Evolutionary conservation across 345 rosid species (phyloP), one percentile per base, ranked within the genome.

Genomic region (Citrus inodora): DNA sequence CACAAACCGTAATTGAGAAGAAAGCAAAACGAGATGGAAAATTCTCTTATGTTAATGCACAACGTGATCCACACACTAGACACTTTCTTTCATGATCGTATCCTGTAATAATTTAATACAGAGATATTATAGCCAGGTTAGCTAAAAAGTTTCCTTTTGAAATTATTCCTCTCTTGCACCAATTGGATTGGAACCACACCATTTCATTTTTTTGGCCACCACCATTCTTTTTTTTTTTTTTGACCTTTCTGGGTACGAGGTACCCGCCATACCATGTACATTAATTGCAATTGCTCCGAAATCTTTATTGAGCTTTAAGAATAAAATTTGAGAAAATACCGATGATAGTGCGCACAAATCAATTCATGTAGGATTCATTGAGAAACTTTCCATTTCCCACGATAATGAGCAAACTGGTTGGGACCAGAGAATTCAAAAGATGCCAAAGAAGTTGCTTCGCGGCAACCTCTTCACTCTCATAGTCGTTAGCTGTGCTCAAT

Each of bases 101-200:
- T 58, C 68, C 42, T 40, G 17, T 19, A 40, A 56, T 40, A 67
- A 24, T 28, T 61, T 13, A 24, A 19, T 38, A 0, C 46, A 62
- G 55, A 71, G 8, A 71, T 71, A 71, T 30, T 27, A 9, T n/a
- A 68, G 11, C 17, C 8, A 25, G 3, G 27, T 6, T 48, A 1
- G 24, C 19, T 8, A 32, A 38, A 73, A 74, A 74, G 77, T 8
- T 51, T 63, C 22, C 71, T 7, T 51, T 22, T 53, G 53, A 66
- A 76, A 32, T 65, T 76, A 66, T 76, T 66, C 71, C 25, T 27
- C 51, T 9, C 25, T 66, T 46, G 53, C 78, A 28, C 46, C 27
- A 7, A 1, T 22, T 53, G 58, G 51, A 46, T 75, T 2, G 46
- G 46, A 75, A 75, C 27, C 77, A 55, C 67, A 40, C 38, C 37